Conservation (phyloP, 73 alveolate species). For the Durusdinium trenchii region DNA sequence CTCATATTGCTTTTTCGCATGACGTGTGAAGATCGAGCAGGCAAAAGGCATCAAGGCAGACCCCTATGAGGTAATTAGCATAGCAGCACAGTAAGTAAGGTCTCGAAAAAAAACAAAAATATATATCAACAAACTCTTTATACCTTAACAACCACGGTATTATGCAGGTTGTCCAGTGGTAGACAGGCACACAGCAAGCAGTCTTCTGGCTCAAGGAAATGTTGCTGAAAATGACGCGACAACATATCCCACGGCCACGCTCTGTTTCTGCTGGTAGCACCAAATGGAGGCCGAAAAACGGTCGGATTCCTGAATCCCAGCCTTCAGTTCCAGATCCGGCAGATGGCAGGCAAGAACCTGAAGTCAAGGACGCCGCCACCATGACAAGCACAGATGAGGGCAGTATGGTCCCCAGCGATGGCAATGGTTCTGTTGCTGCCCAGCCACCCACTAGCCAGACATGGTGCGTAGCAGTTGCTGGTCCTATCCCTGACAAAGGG, state of each 20-base stretch:
- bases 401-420: neutral
- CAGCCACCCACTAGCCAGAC: neutral
- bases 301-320: neutral
- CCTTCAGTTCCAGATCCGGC: neutral
- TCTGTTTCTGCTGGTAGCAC: neutral
- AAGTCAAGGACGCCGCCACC: neutral
- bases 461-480: neutral
- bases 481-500: neutral
- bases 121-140: too few relatives aligned
- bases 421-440: neutral
- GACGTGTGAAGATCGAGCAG: too few relatives aligned
- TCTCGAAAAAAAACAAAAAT: too few relatives aligned
- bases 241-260: neutral
- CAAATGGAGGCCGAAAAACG: neutral
- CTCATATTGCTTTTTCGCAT: too few relatives aligned
- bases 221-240: too few relatives aligned
- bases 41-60: too few relatives aligned
- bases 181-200: too few relatives aligned
- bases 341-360: neutral
- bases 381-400: neutral
- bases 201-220: too few relatives aligned
- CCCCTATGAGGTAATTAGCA: too few relatives aligned
- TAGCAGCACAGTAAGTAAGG: too few relatives aligned
- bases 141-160: too few relatives aligned
- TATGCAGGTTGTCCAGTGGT: too few relatives aligned